These are phyloP conservation scores for Marasmius fiardii DNA, from an alignment of 1,284 basidiomycete species.

Conservation along the genomic window DNA sequence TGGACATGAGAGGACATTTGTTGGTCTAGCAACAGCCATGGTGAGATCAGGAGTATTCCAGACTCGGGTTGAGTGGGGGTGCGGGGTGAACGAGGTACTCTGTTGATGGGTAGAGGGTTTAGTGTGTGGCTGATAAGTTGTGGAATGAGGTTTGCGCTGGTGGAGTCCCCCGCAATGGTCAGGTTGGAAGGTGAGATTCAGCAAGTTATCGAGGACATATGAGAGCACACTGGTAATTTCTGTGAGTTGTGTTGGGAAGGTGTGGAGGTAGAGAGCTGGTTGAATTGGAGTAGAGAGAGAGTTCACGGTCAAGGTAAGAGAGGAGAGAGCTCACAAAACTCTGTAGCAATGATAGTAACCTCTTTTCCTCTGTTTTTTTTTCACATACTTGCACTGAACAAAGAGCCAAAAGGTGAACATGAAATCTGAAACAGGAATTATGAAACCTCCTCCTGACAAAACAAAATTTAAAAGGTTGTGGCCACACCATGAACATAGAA, in stretches of 20 bases:
- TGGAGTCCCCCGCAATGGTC: slow-evolving; percentile 50
- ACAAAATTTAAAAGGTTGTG: not conserved
- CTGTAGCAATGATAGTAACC: slow-evolving; percentile 14
- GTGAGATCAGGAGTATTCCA: slow-evolving; percentile 19
- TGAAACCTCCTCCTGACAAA: slow-evolving; percentile 13
- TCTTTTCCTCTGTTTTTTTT: slow-evolving; percentile 3
- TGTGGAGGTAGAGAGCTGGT: slow-evolving; percentile 21
- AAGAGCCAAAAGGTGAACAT: slow-evolving; percentile 12
- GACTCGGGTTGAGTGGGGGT: slow-evolving; percentile 20
- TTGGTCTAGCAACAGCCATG: slow-evolving; percentile 9
- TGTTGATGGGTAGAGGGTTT: slow-evolving; percentile 15
- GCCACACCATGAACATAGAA: slow-evolving; percentile 34
- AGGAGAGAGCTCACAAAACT: slow-evolving; percentile 14
- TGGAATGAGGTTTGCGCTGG: slow-evolving; percentile 41
- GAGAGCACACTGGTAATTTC: slow-evolving; percentile 30
- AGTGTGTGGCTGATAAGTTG: slow-evolving; percentile 37
- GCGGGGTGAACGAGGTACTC: slow-evolving; percentile 4
- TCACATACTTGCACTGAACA: slow-evolving; percentile 14
- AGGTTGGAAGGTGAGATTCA: slow-evolving; percentile 38
- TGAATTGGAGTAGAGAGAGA: not conserved
- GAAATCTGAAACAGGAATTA: slow-evolving; percentile 8
- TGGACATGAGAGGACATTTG: not conserved
- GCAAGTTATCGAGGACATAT: slow-evolving; percentile 33
- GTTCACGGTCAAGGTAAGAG: not conserved
- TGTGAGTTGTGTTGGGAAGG: slow-evolving; percentile 34